Evolutionary conservation across 2,329 filamentous ascomycete genomes (phyloP).

Genomic region (Chalaropsis ovoidea): DNA sequence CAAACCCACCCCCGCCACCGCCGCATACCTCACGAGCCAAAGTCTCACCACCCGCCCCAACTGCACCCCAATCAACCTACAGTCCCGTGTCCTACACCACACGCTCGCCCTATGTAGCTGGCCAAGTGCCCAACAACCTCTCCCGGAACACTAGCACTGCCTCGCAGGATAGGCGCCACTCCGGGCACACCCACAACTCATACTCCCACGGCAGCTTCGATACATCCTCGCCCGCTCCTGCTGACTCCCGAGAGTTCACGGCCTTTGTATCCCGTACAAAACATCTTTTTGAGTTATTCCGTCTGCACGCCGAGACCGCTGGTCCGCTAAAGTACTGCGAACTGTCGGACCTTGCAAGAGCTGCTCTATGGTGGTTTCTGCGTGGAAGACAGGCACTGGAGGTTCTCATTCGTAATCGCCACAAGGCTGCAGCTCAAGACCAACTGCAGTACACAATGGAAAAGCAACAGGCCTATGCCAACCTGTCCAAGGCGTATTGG

Average conservation of each 20-base stretch:
- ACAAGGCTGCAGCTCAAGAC: conserved; percentile 41
- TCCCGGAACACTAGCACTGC: conserved; percentile 28
- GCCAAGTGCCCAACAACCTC: conserved; percentile 22
- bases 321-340: conserved; percentile 55
- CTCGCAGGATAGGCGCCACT: conserved; percentile 30
- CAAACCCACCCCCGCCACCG: not conserved
- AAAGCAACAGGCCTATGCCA: conserved; percentile 69
- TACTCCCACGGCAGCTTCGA: conserved; percentile 15
- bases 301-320: conserved; percentile 63
- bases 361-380: conserved; percentile 81
- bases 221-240: not conserved
- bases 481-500: conserved; percentile 80
- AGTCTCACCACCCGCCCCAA: conserved; percentile 3
- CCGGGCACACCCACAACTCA: conserved; percentile 23
- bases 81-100: conserved; percentile 18
- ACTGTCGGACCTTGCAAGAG: conserved; percentile 58
- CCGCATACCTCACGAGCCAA: not conserved
- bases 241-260: conserved; percentile 35
- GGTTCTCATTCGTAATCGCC: conserved; percentile 54
- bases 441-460: conserved; percentile 46
- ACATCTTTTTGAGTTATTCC: conserved; percentile 66
- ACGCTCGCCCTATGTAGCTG: conserved; percentile 15
- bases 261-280: conserved; percentile 61
- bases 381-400: conserved; percentile 70
- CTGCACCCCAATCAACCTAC: conserved; percentile 18